Evolutionary conservation across 805 yeast genomes (phyloP).

Genomic region (Kazachstania martiniae): DNA sequence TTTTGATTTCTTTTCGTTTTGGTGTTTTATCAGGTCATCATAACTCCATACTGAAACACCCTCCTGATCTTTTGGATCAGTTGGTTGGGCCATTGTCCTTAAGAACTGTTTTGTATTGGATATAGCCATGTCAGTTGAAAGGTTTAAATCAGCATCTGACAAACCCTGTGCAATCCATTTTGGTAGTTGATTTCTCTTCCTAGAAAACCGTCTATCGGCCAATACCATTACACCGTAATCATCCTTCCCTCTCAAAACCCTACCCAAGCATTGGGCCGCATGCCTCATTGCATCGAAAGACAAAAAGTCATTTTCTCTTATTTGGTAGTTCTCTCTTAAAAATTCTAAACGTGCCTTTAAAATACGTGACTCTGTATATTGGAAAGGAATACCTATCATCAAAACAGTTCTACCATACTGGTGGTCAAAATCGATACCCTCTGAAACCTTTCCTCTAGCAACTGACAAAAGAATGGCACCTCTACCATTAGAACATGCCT

Average conservation of each 20-base stretch:
- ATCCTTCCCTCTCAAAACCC: slow-evolving; percentile 95
- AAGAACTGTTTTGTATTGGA: slow-evolving; percentile 89
- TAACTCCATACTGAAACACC: slow-evolving; percentile 90
- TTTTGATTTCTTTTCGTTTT: slow-evolving; percentile 19
- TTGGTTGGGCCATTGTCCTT: slow-evolving; percentile 89
- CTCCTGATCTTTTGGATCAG: slow-evolving; percentile 79
- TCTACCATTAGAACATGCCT: slow-evolving; percentile 94
- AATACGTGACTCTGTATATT: slow-evolving; percentile 94
- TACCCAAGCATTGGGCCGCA: slow-evolving; percentile 97
- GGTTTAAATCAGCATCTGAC: slow-evolving; percentile 79
- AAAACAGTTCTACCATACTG: slow-evolving; percentile 95
- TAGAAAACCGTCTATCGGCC: slow-evolving; percentile 86
- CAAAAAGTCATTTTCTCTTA: slow-evolving; percentile 84
- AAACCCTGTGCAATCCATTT: slow-evolving; percentile 96
- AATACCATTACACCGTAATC: slow-evolving; percentile 98
- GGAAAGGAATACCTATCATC: slow-evolving; percentile 99
- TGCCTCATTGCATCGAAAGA: slow-evolving; percentile 99
- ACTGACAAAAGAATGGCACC: slow-evolving; percentile 95
- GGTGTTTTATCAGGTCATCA: slow-evolving; percentile 52
- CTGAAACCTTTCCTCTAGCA: slow-evolving; percentile 98
- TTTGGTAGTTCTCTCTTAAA: slow-evolving; percentile 83
- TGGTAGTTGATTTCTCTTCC: slow-evolving; percentile 81
- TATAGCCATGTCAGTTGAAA: slow-evolving; percentile 95
- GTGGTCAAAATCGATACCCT: slow-evolving; percentile 98
- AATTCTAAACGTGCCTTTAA: slow-evolving; percentile 91